These are phyloP conservation scores for Seminavis robusta DNA, from an alignment of 108 stramenopile species.

Conservation along the genomic window DNA sequence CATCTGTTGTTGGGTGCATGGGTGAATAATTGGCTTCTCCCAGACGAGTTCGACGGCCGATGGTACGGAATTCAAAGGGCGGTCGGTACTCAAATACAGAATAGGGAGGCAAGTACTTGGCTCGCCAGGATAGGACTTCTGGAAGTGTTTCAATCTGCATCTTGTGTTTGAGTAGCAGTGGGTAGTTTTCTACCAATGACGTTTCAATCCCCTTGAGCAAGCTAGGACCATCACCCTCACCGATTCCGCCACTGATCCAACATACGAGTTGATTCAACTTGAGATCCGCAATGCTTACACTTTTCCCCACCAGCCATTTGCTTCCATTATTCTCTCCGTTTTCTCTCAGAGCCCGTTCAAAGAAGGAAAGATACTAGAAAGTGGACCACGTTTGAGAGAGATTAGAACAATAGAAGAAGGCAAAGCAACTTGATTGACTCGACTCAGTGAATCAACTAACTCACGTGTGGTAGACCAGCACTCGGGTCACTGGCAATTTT, in stretches of 20 bases:
- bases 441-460: background rate
- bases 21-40: too few species aligned
- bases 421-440: background rate
- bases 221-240: constrained; percentile 9
- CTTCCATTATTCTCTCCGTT: background rate
- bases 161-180: background rate
- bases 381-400: background rate
- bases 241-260: constrained; percentile 4
- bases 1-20: too few species aligned
- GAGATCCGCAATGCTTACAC: constrained; percentile 13
- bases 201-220: constrained; percentile 14
- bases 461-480: background rate
- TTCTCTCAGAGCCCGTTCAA: constrained; percentile 6
- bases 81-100: too few species aligned
- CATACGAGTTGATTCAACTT: background rate
- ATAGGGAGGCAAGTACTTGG: background rate
- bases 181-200: constrained; percentile 11
- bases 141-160: constrained; percentile 12
- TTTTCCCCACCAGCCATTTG: constrained; percentile 18
- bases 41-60: too few species aligned
- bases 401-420: background rate
- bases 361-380: background rate
- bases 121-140: constrained; percentile 1
- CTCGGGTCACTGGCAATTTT: background rate
- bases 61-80: too few species aligned